A percentile compares a stretch with the other conserved stretches of the same genome.
These are phyloP conservation scores for Dictyostelium discoideum DNA, from an alignment of 78 protist genomes.

Conservation along the genomic window DNA sequence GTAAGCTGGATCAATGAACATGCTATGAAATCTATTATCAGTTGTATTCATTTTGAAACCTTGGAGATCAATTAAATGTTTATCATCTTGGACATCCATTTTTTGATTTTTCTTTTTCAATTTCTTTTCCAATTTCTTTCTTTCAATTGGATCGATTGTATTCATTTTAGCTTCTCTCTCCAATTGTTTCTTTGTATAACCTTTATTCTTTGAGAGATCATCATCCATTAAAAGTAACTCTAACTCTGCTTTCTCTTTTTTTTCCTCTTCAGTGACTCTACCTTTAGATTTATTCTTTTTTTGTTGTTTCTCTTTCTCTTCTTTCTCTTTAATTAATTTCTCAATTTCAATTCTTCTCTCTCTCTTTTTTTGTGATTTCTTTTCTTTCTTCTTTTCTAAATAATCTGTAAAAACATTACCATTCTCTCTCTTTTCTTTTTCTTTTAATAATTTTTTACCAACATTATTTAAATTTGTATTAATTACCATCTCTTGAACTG, in stretches of 20 bases:
- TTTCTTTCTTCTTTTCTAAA: slow-evolving; percentile 37
- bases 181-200: slow-evolving; percentile 37
- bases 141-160: slow-evolving; percentile 26
- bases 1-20: slow-evolving; percentile 30
- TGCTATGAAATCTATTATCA: slow-evolving; percentile 51
- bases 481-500: slow-evolving; percentile 44
- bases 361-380: slow-evolving; percentile 39
- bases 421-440: slow-evolving; percentile 48
- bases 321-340: neutral
- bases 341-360: slow-evolving; percentile 10
- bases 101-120: slow-evolving; percentile 17
- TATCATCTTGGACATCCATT: neutral
- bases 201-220: slow-evolving; percentile 25
- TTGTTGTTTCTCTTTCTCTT: slow-evolving; percentile 25
- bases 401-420: slow-evolving; percentile 17
- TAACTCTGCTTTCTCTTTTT: slow-evolving; percentile 53
- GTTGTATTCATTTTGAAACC: slow-evolving; percentile 58
- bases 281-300: slow-evolving; percentile 15
- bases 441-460: slow-evolving; percentile 49
- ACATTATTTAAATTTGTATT: slow-evolving; percentile 30
- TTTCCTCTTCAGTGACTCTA: slow-evolving; percentile 32
- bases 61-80: neutral
- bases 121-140: slow-evolving; percentile 26
- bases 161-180: slow-evolving; percentile 36
- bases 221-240: slow-evolving; percentile 83